phyloP scores from a whole-genome alignment of 2,329 filamentous ascomycete genomes.

The Phaeosphaeriaceae sp. region DNA sequence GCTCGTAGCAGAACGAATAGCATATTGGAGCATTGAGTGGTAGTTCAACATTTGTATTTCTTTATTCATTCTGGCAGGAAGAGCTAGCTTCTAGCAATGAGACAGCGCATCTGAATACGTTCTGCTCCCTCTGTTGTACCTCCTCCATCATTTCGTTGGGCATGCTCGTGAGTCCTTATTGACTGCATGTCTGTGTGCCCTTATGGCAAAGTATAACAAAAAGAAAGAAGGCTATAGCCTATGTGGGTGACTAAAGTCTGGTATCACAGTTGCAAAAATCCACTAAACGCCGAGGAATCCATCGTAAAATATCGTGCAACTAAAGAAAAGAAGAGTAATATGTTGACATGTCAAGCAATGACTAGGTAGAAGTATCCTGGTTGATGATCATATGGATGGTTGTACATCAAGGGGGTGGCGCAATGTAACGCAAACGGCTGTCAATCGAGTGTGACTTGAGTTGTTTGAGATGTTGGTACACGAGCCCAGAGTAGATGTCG shows the following conservation, averaged over 20 bases:
- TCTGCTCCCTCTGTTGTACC: slow-evolving; percentile 10
- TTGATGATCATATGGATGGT: neutral
- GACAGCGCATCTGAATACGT: slow-evolving; percentile 3
- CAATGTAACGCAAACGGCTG: slow-evolving; percentile 14
- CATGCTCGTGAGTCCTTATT: slow-evolving; percentile 1
- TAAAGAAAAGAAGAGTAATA: slow-evolving; percentile 29
- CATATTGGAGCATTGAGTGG: too few species aligned
- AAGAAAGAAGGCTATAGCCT: slow-evolving; percentile 32
- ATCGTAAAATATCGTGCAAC: slow-evolving; percentile 39
- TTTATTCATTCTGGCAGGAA: slow-evolving; percentile 1
- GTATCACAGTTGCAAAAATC: slow-evolving; percentile 43
- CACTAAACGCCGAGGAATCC: slow-evolving; percentile 36
- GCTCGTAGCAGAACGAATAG: neutral
- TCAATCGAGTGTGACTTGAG: slow-evolving; percentile 9
- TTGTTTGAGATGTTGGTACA: neutral
- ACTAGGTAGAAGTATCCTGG: slow-evolving; percentile 17
- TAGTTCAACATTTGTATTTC: neutral
- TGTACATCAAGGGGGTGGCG: slow-evolving; percentile 15
- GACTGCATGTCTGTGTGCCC: neutral
- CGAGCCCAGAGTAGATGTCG: neutral
- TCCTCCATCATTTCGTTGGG: neutral
- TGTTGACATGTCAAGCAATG: slow-evolving; percentile 22
- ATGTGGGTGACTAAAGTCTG: slow-evolving; percentile 46
- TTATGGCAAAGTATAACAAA: slow-evolving; percentile 10
- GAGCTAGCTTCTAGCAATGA: slow-evolving; percentile 1